Evolutionary conservation across 1,284 basidiomycete species (phyloP), one percentile per base, ranked within the genome.

Genomic region (Trichosporon sp.): DNA sequence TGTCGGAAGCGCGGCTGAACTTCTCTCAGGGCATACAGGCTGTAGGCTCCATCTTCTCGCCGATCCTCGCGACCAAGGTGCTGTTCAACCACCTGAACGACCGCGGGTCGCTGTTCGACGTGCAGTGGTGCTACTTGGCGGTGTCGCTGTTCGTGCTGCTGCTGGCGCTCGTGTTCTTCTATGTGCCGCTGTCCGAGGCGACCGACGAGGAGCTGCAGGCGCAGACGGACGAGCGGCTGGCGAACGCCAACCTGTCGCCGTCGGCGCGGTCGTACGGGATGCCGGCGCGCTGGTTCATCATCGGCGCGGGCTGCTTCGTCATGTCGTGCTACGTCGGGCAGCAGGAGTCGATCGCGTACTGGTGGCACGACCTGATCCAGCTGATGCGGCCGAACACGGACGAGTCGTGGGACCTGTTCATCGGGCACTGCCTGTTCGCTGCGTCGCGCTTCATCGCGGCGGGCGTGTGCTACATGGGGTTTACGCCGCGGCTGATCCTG

Each of bases 61-160:
- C 80, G 4, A 77, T 83, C 42, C 70, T 82, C 12, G 79, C 81
- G 3, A 67, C 75, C 35, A 75, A 77, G 65, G 80, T 74, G 15
- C 64, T 83, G 15, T 81, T 83, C 72, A 68, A 56, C 7, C 67
- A 72, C 15, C 68, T 79, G 56, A 67, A 68, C 42, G 75, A 72
- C 11, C 68, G 73, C 8, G 56, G 53, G 6, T 70, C 70, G 18
- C 72, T 83, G 18, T 81, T 82, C 72, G 75, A 78, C 27, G 76
- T 81, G 3, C 81, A 83, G 68, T 83, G 81, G 81, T 81, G 78
- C 66, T 83, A 83, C 71, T 76, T 83, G 44, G 80, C 80, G 12
- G 78, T 83, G 0, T 74, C 80, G 2, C 74, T 83, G 3, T 81
- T 82, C 35, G 82, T 80, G 25, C 74, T 80, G 47, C 71, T 77